Evolutionary conservation across 2,329 filamentous ascomycete genomes (phyloP).

Genomic region (Penicillium rolfsii): DNA sequence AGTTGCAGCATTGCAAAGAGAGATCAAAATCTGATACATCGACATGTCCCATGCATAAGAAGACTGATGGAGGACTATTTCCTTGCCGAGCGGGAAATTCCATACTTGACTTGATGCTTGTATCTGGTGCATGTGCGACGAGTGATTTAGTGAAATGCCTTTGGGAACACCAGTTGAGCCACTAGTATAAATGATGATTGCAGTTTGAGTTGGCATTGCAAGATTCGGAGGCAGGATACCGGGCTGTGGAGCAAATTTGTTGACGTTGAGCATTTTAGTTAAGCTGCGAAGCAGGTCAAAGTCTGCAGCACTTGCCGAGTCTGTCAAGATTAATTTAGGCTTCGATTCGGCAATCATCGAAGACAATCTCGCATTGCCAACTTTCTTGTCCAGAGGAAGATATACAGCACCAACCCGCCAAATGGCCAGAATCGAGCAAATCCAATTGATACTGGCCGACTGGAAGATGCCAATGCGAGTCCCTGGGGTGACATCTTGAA

Average conservation of each 20-base stretch:
- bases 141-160: constrained; percentile 20
- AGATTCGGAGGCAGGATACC: background rate
- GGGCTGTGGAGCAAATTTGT: background rate
- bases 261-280: constrained; percentile 12
- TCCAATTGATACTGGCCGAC: constrained; percentile 35
- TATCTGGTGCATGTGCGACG: constrained; percentile 20
- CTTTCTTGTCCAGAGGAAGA: constrained; percentile 39
- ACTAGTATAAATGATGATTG: constrained; percentile 27
- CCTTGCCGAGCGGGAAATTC: constrained; percentile 13
- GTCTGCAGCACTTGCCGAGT: constrained; percentile 13
- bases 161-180: constrained; percentile 28
- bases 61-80: constrained; percentile 30
- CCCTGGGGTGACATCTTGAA: constrained; percentile 19
- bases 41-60: constrained; percentile 31
- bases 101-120: constrained; percentile 12
- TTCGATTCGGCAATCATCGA: constrained; percentile 25
- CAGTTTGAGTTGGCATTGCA: constrained; percentile 12
- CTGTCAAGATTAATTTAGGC: constrained; percentile 13
- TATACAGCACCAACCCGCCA: constrained; percentile 38
- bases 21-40: constrained; percentile 26
- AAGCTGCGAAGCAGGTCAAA: constrained; percentile 8
- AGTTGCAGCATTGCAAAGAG: constrained; percentile 24
- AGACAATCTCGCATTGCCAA: constrained; percentile 29
- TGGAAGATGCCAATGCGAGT: constrained; percentile 48
- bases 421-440: constrained; percentile 40